Evolutionary conservation across 140 eudicot species (phyloP).

Genomic region (Ambrosia hybrid): DNA sequence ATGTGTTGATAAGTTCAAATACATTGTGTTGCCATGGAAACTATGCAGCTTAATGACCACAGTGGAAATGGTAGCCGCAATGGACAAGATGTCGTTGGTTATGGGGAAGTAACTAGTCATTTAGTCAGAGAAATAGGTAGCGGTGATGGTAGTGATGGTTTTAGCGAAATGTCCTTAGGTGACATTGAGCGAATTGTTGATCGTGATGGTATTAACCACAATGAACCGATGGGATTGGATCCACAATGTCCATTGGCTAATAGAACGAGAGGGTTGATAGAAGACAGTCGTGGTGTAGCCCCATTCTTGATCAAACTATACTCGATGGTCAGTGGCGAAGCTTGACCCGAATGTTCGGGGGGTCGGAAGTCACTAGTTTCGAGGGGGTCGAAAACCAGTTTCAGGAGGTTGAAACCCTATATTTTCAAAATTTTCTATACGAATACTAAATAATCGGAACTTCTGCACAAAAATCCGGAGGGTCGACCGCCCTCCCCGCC

Average conservation of each 20-base stretch:
- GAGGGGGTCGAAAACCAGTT: too few relatives aligned
- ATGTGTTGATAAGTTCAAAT: background rate
- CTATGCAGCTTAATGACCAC: background rate
- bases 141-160: background rate
- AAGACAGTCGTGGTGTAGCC: slow-evolving; percentile 1
- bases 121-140: background rate
- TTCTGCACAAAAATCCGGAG: too few relatives aligned
- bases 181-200: background rate
- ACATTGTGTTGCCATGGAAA: slow-evolving; percentile 10
- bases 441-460: too few relatives aligned
- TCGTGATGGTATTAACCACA: background rate
- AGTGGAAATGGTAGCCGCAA: background rate
- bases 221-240: background rate
- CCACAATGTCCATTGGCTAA: background rate
- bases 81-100: background rate
- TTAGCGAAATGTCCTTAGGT: background rate
- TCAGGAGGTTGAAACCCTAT: too few relatives aligned
- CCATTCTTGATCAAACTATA: slow-evolving; percentile 28
- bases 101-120: background rate
- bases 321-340: slow-evolving; percentile 19
- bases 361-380: too few relatives aligned
- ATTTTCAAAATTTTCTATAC: too few relatives aligned
- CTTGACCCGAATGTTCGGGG: too few relatives aligned
- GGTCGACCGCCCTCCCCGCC: too few relatives aligned
- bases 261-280: background rate